Evolutionary conservation across 1,284 basidiomycete genomes (phyloP).

Genomic region (Papiliotrema flavescens): DNA sequence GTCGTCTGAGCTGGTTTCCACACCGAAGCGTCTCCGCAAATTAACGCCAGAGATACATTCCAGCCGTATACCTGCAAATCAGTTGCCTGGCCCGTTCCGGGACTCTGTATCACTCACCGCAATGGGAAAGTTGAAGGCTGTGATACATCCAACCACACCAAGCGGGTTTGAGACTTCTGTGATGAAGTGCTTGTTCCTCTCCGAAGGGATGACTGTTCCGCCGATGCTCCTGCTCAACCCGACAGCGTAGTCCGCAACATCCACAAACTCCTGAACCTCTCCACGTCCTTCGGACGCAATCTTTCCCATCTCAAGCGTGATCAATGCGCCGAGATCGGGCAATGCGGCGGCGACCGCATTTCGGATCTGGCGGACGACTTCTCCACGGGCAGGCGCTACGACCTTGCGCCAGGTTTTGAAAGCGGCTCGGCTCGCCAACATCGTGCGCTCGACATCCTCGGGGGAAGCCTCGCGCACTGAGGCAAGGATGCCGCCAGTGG

Average conservation of each 20-base stretch:
- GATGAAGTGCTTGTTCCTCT: conserved; percentile 76
- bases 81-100: neutral
- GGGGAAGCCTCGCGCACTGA: conserved; percentile 57
- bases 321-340: conserved; percentile 67
- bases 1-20: conserved; percentile 90
- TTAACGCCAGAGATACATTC: conserved; percentile 80
- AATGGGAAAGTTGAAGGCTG: conserved; percentile 84
- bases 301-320: conserved; percentile 75
- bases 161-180: conserved; percentile 85
- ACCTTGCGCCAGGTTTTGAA: conserved; percentile 65
- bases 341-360: conserved; percentile 72
- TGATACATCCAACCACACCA: conserved; percentile 78
- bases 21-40: conserved; percentile 81
- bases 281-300: conserved; percentile 79
- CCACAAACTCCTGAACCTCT: conserved; percentile 88
- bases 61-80: conserved; percentile 59
- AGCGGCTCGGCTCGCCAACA: conserved; percentile 66
- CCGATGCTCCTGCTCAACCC: conserved; percentile 86
- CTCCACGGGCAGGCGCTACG: conserved; percentile 76
- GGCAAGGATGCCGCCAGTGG: conserved; percentile 16
- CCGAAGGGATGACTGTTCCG: conserved; percentile 71
- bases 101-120: conserved; percentile 54
- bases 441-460: conserved; percentile 61
- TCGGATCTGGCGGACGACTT: conserved; percentile 76
- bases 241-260: conserved; percentile 74